Conservation (phyloP, 2,329 filamentous ascomycete genomes). For the Pseudogymnoascus sp. region DNA sequence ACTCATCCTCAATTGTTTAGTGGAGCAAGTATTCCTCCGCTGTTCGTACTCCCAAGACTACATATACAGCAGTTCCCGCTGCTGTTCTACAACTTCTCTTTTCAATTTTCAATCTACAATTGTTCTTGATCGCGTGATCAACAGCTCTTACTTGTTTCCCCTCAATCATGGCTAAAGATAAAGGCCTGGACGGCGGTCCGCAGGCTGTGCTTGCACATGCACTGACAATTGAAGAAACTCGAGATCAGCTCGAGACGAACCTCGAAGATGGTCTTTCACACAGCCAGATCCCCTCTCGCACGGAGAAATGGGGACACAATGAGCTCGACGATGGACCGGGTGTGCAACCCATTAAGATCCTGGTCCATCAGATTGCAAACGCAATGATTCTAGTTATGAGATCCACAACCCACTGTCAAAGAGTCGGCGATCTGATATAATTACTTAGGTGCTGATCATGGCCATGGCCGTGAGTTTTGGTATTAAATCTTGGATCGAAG, state of each 20-base stretch:
- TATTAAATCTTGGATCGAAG: conserved; percentile 52
- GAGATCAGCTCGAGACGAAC: conserved; percentile 47
- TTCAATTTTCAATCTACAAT: neutral
- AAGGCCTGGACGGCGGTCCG: neutral
- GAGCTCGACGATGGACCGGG: conserved; percentile 52
- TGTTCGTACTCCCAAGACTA: neutral
- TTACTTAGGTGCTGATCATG: conserved; percentile 39
- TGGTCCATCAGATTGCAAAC: conserved; percentile 58
- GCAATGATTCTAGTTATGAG: conserved; percentile 54
- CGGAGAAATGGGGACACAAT: conserved; percentile 52
- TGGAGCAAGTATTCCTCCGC: neutral
- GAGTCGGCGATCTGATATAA: conserved; percentile 18
- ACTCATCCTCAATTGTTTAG: neutral
- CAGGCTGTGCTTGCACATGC: conserved; percentile 38
- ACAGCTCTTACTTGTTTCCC: neutral
- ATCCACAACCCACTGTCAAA: neutral
- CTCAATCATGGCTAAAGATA: neutral
- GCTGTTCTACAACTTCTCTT: neutral
- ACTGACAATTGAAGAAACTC: conserved; percentile 43
- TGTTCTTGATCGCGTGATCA: neutral
- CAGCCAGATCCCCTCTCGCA: conserved; percentile 43
- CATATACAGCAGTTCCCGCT: neutral
- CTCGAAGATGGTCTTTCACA: conserved; percentile 48
- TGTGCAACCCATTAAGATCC: conserved; percentile 53
- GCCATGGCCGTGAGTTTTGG: conserved; percentile 50